These are phyloP conservation scores for Metschnikowia lachancei DNA, from an alignment of 805 yeast genomes.

Conservation along the genomic window DNA sequence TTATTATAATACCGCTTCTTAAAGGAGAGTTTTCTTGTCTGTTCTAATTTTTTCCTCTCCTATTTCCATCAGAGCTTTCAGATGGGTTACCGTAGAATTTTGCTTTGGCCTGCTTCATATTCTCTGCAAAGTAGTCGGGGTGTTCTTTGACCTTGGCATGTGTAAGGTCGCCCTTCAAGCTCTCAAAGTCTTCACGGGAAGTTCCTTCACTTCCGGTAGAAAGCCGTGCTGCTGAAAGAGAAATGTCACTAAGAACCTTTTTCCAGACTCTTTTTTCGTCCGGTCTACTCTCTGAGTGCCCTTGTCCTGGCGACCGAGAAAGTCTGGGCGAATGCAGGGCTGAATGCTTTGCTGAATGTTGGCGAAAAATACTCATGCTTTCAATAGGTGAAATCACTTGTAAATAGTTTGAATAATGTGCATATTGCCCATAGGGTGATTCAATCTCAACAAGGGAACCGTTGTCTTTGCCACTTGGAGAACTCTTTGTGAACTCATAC, in stretches of 20 bases:
- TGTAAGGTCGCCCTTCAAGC: conserved; percentile 29
- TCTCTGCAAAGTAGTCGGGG: conserved; percentile 21
- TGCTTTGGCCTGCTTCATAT: conserved; percentile 19
- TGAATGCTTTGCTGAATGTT: conserved; percentile 3
- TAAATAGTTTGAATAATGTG: conserved; percentile 6
- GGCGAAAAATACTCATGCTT: conserved; percentile 5
- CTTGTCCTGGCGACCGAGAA: conserved; percentile 1
- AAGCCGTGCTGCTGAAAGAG: conserved; percentile 37
- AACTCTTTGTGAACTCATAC: neutral
- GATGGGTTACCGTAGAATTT: conserved; percentile 9
- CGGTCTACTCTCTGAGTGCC: neutral
- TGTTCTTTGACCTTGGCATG: conserved; percentile 23
- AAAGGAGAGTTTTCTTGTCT: no score
- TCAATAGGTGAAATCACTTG: conserved; percentile 9
- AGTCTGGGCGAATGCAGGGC: conserved; percentile 1
- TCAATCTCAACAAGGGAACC: conserved; percentile 6
- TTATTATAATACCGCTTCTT: no score
- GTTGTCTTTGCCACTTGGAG: conserved; percentile 2
- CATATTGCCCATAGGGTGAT: conserved; percentile 5
- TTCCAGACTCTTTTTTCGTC: conserved; percentile 26
- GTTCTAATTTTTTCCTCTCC: no score
- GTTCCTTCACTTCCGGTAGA: conserved; percentile 33
- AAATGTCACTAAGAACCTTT: conserved; percentile 31
- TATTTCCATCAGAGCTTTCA: neutral
- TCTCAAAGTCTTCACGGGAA: conserved; percentile 22